Evolutionary conservation across 164 flowering plant species (phyloP).

Genomic region (Vitis amurensis): DNA sequence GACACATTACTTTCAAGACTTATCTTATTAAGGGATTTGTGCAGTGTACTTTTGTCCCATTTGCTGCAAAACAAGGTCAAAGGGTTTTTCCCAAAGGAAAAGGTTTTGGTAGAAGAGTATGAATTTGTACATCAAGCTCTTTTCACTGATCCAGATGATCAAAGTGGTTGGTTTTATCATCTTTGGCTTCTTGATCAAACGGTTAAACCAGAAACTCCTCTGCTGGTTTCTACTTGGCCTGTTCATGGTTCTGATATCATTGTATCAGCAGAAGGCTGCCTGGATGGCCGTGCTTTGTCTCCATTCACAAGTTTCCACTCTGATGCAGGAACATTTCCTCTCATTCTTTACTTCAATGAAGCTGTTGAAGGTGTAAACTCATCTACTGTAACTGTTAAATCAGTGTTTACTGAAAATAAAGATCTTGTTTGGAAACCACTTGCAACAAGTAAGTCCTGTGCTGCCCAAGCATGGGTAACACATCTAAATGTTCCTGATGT

Average conservation of each 20-base stretch:
- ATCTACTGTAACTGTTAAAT: slow-evolving; percentile 50
- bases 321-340: slow-evolving; percentile 44
- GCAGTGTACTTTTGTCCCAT: slow-evolving; percentile 65
- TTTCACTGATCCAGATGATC: slow-evolving; percentile 93
- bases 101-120: slow-evolving; percentile 67
- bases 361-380: slow-evolving; percentile 74
- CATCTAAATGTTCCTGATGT: slow-evolving; percentile 42
- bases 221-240: slow-evolving; percentile 77
- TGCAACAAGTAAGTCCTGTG: slow-evolving; percentile 36
- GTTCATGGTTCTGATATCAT: slow-evolving; percentile 47
- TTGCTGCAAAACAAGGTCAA: slow-evolving; percentile 51
- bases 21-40: slow-evolving; percentile 18
- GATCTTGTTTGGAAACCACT: slow-evolving; percentile 73
- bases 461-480: slow-evolving; percentile 66
- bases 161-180: slow-evolving; percentile 98
- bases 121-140: slow-evolving; percentile 81
- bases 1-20: background rate
- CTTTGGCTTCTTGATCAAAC: slow-evolving; percentile 90
- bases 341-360: slow-evolving; percentile 73
- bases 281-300: slow-evolving; percentile 19
- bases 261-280: slow-evolving; percentile 26
- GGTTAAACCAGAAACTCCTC: slow-evolving; percentile 48
- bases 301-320: slow-evolving; percentile 28
- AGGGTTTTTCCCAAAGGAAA: slow-evolving; percentile 54
- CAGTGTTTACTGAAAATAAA: slow-evolving; percentile 25